These are phyloP conservation scores for Debaryomycetaceae sp. DNA, from an alignment of 1,139 yeast genomes.

Conservation along the genomic window DNA sequence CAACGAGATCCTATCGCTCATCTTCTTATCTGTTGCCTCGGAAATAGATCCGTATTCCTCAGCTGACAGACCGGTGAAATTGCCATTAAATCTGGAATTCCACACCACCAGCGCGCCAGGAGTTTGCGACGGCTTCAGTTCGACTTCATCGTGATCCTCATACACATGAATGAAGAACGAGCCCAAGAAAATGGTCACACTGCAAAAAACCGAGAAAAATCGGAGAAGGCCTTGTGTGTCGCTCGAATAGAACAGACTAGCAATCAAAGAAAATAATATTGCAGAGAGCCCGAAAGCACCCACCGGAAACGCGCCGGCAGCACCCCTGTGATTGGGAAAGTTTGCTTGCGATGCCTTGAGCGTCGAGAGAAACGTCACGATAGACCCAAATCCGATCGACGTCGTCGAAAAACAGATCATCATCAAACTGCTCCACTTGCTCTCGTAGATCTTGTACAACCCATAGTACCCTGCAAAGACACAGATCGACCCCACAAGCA, in stretches of 20 bases:
- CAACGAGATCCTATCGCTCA: slow-evolving; percentile 14
- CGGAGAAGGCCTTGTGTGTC: slow-evolving; percentile 40
- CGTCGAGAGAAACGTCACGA: slow-evolving; percentile 60
- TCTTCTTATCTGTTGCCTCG: slow-evolving; percentile 1
- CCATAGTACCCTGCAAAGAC: slow-evolving; percentile 42
- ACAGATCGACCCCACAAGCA: slow-evolving; percentile 50
- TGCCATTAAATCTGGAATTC: neutral
- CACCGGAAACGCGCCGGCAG: slow-evolving; percentile 64
- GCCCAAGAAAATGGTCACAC: slow-evolving; percentile 32
- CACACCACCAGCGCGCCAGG: neutral
- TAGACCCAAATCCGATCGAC: slow-evolving; percentile 62
- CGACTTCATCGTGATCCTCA: slow-evolving; percentile 16
- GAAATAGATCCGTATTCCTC: neutral
- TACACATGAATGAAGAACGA: slow-evolving; percentile 33
- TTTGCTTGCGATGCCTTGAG: slow-evolving; percentile 68
- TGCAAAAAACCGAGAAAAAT: slow-evolving; percentile 38
- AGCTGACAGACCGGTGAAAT: slow-evolving; percentile 3
- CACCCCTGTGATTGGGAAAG: slow-evolving; percentile 67
- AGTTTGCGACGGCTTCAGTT: slow-evolving; percentile 3
- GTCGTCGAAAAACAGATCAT: slow-evolving; percentile 39
- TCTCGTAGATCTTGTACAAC: slow-evolving; percentile 28
- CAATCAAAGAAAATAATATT: slow-evolving; percentile 39
- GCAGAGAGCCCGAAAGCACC: slow-evolving; percentile 55
- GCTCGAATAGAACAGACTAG: slow-evolving; percentile 42
- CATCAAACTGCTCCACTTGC: slow-evolving; percentile 18